Evolutionary conservation across 306 rosid genomes (phyloP), one percentile per base, ranked within the genome.

Genomic region (Prosopis cineraria): DNA sequence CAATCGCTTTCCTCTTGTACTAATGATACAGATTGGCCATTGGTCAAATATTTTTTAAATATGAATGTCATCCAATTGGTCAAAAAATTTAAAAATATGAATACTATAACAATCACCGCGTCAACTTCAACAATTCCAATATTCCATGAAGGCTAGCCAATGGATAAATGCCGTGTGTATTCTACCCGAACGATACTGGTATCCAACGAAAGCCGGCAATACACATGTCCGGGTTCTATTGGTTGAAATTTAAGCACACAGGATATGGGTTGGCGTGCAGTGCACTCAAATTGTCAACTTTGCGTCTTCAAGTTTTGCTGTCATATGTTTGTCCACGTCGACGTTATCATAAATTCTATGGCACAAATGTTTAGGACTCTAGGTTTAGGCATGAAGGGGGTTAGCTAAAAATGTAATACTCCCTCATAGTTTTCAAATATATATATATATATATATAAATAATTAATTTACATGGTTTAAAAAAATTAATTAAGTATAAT

Each of bases 61-160:
- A n/a, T n/a, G n/a, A n/a, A n/a, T n/a, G n/a, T n/a, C n/a, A n/a
- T n/a, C n/a, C n/a, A n/a, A n/a, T n/a, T n/a, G n/a, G n/a, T n/a
- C n/a, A n/a, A n/a, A n/a, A n/a, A n/a, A n/a, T n/a, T 41, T 60
- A 1, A 31, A 17, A 19, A 48, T 1, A 17, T 6, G 24, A 19
- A 48, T 48, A 6, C 19, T 7, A 17, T 17, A 67, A 48, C 73
- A 48, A 29, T 80, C 66, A 25, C 73, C 66, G 76, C 82, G 82
- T 85, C 86, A 81, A 80, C 86, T 75, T 78, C 81, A 68, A 24
- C 17, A 74, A 81, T 20, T 3, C 75, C 75, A 77, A 73, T 77
- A 66, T 79, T 78, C 74, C 52, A 81, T 65, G 47, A 16, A 13
- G 55, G 10, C 5, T 70, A 2, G 3, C 83, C 80, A 80, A 76